Conservation (phyloP, 257 asterid species). For the Przewalskia tangutica region DNA sequence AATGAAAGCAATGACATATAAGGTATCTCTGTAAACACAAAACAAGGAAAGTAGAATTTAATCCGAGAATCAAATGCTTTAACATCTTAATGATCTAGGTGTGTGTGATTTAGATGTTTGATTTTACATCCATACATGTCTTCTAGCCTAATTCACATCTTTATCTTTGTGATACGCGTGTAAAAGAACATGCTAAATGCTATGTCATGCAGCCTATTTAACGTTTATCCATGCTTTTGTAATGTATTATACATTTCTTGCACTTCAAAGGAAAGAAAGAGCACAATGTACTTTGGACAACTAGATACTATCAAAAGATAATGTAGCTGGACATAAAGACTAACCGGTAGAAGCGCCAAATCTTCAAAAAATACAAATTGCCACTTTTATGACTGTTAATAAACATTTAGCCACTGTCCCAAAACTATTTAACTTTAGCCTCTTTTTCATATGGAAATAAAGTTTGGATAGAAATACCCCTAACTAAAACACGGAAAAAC, state of each 20-base stretch:
- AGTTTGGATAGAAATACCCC: not conserved
- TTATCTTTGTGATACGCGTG: not conserved
- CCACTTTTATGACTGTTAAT: not conserved
- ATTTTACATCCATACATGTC: not conserved
- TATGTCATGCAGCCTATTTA: not conserved
- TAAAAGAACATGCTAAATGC: not conserved
- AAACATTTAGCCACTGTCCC: not conserved
- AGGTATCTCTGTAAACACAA: not conserved
- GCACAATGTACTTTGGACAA: not conserved
- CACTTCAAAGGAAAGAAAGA: not conserved
- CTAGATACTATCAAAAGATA: not conserved
- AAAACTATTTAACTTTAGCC: not conserved
- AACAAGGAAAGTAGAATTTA: not conserved
- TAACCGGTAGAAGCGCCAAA: not conserved
- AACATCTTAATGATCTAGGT: not conserved
- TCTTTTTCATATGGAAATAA: not conserved
- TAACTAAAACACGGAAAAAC: not conserved
- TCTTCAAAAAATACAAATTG: not conserved
- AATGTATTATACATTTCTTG: not conserved
- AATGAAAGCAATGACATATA: not conserved
- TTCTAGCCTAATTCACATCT: not conserved
- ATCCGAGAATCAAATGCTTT: not conserved
- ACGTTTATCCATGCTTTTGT: not conserved
- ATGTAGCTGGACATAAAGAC: not conserved
- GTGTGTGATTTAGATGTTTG: not conserved